Conservation (phyloP, 371 early-diverging fungal species). For the Apophysomyces elegans region DNA sequence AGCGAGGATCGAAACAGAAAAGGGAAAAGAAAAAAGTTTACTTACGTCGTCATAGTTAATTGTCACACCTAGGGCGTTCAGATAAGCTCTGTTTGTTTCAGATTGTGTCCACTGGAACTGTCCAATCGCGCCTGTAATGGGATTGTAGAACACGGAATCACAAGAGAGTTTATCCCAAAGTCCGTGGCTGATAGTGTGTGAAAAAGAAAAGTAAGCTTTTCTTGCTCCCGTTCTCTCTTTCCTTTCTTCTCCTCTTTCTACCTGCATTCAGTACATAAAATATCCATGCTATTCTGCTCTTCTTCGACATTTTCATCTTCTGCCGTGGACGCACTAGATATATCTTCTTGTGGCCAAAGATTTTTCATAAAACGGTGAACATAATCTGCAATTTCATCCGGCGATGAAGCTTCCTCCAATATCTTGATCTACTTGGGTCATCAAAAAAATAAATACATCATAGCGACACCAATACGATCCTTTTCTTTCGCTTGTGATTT, state of each 20-base stretch:
- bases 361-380: conserved; percentile 23
- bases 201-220: background rate
- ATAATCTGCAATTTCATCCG: conserved; percentile 18
- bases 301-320: no score
- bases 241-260: conserved; percentile 11
- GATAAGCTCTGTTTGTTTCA: conserved; percentile 50
- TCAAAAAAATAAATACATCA: background rate
- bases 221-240: background rate
- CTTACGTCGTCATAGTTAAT: conserved; percentile 41
- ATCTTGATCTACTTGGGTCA: conserved; percentile 18
- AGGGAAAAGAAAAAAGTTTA: background rate
- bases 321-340: background rate
- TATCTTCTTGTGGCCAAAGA: conserved; percentile 15
- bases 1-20: no score
- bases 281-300: conserved; percentile 6
- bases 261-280: conserved; percentile 36
- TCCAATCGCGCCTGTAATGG: conserved; percentile 53
- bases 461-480: no score
- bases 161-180: conserved; percentile 53
- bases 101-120: conserved; percentile 60
- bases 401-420: conserved; percentile 17
- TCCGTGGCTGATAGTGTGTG: conserved; percentile 29
- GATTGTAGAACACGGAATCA: conserved; percentile 56
- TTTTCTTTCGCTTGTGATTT: no score
- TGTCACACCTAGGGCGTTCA: conserved; percentile 51